phyloP scores from a whole-genome alignment of 2,329 filamentous ascomycete species.

The Penicillium palitans region DNA sequence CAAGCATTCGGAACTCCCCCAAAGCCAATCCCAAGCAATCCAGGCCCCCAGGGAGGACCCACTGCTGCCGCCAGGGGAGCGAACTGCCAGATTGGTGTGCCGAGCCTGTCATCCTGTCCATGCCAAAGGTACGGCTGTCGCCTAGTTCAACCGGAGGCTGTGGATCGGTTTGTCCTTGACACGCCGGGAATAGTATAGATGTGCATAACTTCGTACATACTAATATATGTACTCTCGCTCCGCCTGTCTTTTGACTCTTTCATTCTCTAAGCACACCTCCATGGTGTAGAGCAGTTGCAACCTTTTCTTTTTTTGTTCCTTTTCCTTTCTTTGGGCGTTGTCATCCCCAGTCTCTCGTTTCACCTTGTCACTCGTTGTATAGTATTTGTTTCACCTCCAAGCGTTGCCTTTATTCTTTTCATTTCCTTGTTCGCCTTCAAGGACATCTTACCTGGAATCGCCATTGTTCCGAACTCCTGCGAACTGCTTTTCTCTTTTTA shows the following conservation, averaged over 20 bases:
- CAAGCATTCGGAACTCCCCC: slow-evolving; percentile 1
- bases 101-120: slow-evolving; percentile 23
- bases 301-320: slow-evolving; percentile 18
- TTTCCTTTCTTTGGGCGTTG: slow-evolving; percentile 16
- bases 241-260: slow-evolving; percentile 8
- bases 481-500: slow-evolving; percentile 9
- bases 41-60: slow-evolving; percentile 10
- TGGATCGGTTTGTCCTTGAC: slow-evolving; percentile 25
- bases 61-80: slow-evolving; percentile 18
- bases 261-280: slow-evolving; percentile 20
- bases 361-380: slow-evolving; percentile 24
- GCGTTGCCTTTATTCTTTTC: slow-evolving; percentile 14
- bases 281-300: slow-evolving; percentile 31
- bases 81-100: slow-evolving; percentile 15
- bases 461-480: background rate
- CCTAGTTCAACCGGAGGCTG: slow-evolving; percentile 24
- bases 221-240: slow-evolving; percentile 24
- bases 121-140: slow-evolving; percentile 26
- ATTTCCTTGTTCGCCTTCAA: slow-evolving; percentile 8
- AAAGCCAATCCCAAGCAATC: slow-evolving; percentile 7
- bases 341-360: slow-evolving; percentile 27
- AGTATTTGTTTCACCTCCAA: slow-evolving; percentile 18
- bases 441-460: background rate
- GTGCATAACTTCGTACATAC: slow-evolving; percentile 20
- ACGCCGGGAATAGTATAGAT: slow-evolving; percentile 25